A percentile compares a stretch with the other conserved stretches of the same genome.
phyloP scores from a whole-genome alignment of 2,329 filamentous ascomycete genomes.

The Taxawa tesnikishii region DNA sequence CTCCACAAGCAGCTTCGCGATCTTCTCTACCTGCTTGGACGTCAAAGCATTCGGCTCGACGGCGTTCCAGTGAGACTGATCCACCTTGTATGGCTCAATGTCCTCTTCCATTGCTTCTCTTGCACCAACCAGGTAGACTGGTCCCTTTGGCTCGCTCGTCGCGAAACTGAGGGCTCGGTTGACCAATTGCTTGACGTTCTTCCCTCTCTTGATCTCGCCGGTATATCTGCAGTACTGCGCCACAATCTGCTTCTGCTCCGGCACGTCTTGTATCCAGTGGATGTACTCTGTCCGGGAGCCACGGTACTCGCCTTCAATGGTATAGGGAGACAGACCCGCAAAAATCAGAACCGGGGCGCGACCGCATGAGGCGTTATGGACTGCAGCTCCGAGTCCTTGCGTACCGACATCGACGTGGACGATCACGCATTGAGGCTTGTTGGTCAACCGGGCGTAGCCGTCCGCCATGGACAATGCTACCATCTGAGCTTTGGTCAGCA shows the following conservation, averaged over 20 bases:
- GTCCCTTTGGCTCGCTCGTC: slow-evolving; percentile 62
- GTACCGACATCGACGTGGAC: slow-evolving; percentile 76
- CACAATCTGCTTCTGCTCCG: slow-evolving; percentile 69
- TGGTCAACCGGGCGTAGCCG: slow-evolving; percentile 61
- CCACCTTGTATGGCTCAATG: slow-evolving; percentile 57
- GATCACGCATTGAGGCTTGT: slow-evolving; percentile 63
- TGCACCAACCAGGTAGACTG: slow-evolving; percentile 67
- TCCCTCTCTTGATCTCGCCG: slow-evolving; percentile 70
- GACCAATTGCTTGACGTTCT: slow-evolving; percentile 82
- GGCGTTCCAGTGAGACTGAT: slow-evolving; percentile 58
- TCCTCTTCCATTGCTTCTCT: slow-evolving; percentile 81
- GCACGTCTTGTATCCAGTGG: slow-evolving; percentile 77
- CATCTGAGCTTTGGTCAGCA: slow-evolving; percentile 44
- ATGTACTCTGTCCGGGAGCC: slow-evolving; percentile 75
- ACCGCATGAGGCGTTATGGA: slow-evolving; percentile 68
- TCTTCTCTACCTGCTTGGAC: slow-evolving; percentile 39
- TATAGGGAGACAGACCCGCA: slow-evolving; percentile 65
- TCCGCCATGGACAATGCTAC: slow-evolving; percentile 77
- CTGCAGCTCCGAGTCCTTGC: slow-evolving; percentile 62
- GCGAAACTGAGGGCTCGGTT: slow-evolving; percentile 77
- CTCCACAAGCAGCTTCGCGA: slow-evolving; percentile 49
- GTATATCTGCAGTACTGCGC: slow-evolving; percentile 76
- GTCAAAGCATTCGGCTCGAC: slow-evolving; percentile 55
- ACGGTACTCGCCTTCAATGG: slow-evolving; percentile 63
- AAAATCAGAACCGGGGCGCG: slow-evolving; percentile 67